Evolutionary conservation across 2,329 filamentous ascomycete species (phyloP).

Genomic region (Aureobasidium sp.): DNA sequence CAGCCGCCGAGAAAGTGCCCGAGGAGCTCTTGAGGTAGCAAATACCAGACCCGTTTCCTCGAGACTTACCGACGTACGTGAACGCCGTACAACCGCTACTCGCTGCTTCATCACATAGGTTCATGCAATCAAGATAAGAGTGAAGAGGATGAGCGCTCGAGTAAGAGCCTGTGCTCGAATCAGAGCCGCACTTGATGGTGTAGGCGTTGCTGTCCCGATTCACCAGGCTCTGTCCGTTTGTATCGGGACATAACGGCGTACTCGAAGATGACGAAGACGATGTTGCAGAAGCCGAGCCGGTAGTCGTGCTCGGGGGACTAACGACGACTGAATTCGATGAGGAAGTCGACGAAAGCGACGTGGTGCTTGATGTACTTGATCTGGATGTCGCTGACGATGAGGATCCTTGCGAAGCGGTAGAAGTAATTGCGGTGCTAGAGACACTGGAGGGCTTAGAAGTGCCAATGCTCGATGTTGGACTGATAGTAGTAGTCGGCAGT

Average conservation of each 20-base stretch:
- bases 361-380: not conserved
- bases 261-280: constrained; percentile 10
- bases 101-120: constrained; percentile 7
- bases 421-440: not conserved
- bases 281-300: not conserved
- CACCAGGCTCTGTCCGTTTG: constrained; percentile 13
- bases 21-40: constrained; percentile 11
- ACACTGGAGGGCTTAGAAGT: not conserved
- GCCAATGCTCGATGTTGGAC: not conserved
- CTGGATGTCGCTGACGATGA: not conserved
- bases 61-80: constrained; percentile 15
- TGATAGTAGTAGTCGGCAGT: constrained; percentile 26
- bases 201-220: constrained; percentile 2
- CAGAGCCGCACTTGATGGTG: constrained; percentile 12
- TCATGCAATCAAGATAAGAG: constrained; percentile 16
- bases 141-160: not conserved
- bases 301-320: not conserved
- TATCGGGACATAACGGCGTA: constrained; percentile 13
- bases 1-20: not conserved
- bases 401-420: not conserved
- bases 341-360: not conserved
- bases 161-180: constrained; percentile 9
- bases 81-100: constrained; percentile 8
- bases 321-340: not conserved
- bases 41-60: constrained; percentile 1